Evolutionary conservation across 306 rosid species (phyloP).

Genomic region (Gastrolobium villosum): DNA sequence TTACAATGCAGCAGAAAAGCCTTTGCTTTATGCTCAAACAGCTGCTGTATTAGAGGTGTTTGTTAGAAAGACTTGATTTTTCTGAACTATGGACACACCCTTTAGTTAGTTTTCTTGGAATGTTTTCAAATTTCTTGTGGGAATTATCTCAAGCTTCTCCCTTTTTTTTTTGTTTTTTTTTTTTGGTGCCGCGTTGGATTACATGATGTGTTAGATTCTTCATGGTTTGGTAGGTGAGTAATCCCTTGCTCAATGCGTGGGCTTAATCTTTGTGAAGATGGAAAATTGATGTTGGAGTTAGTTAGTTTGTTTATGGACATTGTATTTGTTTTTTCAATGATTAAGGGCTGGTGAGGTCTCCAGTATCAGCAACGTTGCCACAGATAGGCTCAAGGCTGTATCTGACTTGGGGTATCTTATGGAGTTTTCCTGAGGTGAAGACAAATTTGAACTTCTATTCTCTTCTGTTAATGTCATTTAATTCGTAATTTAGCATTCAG

Average conservation of each 20-base stretch:
- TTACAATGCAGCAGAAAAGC: slow-evolving; percentile 78
- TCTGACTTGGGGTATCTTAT: slow-evolving; percentile 84
- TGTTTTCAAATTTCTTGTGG: neutral
- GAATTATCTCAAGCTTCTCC: slow-evolving; percentile 20
- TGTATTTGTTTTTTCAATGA: neutral
- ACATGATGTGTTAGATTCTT: slow-evolving; percentile 67
- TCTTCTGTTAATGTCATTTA: neutral
- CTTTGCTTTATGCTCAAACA: slow-evolving; percentile 77
- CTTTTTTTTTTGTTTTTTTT: neutral
- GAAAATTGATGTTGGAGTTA: neutral
- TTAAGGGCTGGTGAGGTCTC: slow-evolving; percentile 88
- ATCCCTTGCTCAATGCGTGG: neutral
- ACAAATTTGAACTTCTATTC: neutral
- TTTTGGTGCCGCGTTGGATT: slow-evolving; percentile 37
- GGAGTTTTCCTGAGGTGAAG: slow-evolving; percentile 77
- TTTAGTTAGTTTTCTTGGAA: slow-evolving; percentile 42
- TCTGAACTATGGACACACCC: slow-evolving; percentile 32
- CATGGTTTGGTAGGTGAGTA: slow-evolving; percentile 92
- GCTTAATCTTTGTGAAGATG: slow-evolving; percentile 23
- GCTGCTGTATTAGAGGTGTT: slow-evolving; percentile 85
- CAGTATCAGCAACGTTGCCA: slow-evolving; percentile 84
- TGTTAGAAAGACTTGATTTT: slow-evolving; percentile 17
- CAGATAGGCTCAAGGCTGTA: slow-evolving; percentile 82
- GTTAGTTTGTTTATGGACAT: slow-evolving; percentile 14
- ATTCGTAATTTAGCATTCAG: neutral